Base-by-base conservation (phyloP, 345 rosid genomes). In the Aquilaria yunnanensis region DNA sequence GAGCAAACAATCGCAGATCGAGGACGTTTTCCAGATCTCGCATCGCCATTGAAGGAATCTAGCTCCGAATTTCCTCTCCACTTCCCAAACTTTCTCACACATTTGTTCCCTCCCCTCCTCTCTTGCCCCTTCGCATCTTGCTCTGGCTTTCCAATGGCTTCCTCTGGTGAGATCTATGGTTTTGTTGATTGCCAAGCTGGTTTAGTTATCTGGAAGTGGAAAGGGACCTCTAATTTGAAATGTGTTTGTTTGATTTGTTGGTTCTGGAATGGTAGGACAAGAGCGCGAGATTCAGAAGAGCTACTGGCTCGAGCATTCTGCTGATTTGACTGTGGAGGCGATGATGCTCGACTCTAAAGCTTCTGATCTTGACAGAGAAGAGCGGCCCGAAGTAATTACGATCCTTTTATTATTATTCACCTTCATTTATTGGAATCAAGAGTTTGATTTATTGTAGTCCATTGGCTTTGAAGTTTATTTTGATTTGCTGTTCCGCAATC, bases 311-410 rank as follows among this genome's bases (percentile, higher is more conserved):
- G 97, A 86, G 58, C 90, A 88, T 65, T 84, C 91, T 5, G 77
- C 55, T 1, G 84, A 83, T 46, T 78, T 88, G 68, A 82, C 86
- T 8, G 82, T 90, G 51, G 90, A 88, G 76, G 80, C 90, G 12
- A 90, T 90, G 97, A 90, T 90, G 93, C 97, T 90, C 34, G 97
- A 88, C 68, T 88, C 97, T 61, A 71, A 81, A 67, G 97, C 96
- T 61, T 69, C 83, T 57, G 93, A 88, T 71, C 97, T 90, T 50
- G 97, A 90, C 83, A 90, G 81, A 57, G 96, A 90, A 79, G 97
- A 88, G 77, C 90, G 97, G 9, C 97, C 97, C 58, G 97, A 90
- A 79, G 97, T 90, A 10, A 60, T 9, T 49, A 10, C n/a, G 14
- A 9, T 57, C 14, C 49, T 46, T 4, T n/a, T 10, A 5, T 32